phyloP scores from a whole-genome alignment of 805 yeast genomes.

The Yarrowia divulgata region DNA sequence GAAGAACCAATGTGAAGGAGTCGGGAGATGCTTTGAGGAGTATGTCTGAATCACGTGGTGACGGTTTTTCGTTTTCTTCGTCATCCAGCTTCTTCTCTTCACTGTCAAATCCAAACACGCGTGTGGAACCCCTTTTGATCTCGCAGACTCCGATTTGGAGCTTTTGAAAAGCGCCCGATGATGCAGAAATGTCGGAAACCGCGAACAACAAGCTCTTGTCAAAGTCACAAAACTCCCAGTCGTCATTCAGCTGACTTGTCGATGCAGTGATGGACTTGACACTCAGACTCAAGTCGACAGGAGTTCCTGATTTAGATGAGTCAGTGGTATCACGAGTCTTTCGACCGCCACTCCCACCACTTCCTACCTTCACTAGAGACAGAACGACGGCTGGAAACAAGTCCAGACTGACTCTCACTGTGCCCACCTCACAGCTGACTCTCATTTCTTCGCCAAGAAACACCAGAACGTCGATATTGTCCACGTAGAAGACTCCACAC shows the following conservation, averaged over 20 bases:
- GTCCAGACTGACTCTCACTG: conserved; percentile 22
- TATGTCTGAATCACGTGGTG: background rate
- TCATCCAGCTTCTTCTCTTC: background rate
- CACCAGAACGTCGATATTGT: conserved; percentile 11
- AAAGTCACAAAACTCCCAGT: background rate
- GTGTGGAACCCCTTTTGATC: background rate
- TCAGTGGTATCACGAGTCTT: background rate
- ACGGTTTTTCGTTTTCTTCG: background rate
- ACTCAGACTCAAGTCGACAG: background rate
- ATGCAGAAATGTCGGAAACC: conserved; percentile 6
- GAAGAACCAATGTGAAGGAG: conserved; percentile 7
- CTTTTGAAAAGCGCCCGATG: conserved; percentile 9
- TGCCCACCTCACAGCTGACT: conserved; percentile 10
- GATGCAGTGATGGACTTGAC: conserved; percentile 14
- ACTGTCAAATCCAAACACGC: conserved; percentile 7
- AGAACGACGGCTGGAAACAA: conserved; percentile 10
- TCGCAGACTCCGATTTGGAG: conserved; percentile 25
- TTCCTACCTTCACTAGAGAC: conserved; percentile 6
- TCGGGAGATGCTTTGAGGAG: background rate
- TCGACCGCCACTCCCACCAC: background rate
- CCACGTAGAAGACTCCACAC: conserved; percentile 3
- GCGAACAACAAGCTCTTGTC: background rate
- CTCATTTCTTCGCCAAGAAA: conserved; percentile 17
- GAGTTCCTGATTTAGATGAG: background rate
- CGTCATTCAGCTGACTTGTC: background rate